Evolutionary conservation across 495 filamentous ascomycete species (phyloP).

Genomic region (Penicillium canescens): DNA sequence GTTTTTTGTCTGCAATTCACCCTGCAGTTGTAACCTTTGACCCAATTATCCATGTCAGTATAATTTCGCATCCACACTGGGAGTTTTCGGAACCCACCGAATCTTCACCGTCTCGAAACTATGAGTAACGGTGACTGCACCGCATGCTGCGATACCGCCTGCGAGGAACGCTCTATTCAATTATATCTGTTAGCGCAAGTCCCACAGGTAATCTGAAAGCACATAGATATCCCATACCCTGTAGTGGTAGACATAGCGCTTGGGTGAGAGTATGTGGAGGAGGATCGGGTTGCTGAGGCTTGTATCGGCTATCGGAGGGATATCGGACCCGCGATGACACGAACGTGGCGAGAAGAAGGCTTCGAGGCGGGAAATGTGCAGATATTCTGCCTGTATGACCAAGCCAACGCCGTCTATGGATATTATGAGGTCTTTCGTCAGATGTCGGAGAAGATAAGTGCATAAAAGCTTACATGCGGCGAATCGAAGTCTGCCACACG

Average conservation of each 20-base stretch:
- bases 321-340: slow-evolving; percentile 17
- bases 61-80: neutral
- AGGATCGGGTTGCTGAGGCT: slow-evolving; percentile 5
- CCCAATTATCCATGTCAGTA: neutral
- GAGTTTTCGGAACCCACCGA: slow-evolving; percentile 53
- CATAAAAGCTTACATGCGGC: slow-evolving; percentile 30
- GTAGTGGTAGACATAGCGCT: slow-evolving; percentile 52
- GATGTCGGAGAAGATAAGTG: neutral
- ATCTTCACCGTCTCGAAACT: slow-evolving; percentile 99
- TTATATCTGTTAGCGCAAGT: slow-evolving; percentile 12
- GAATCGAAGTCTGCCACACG: slow-evolving; percentile 4
- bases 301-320: slow-evolving; percentile 16
- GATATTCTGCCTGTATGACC: neutral
- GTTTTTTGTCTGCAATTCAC: slow-evolving; percentile 85
- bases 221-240: slow-evolving; percentile 37
- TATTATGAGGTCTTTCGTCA: neutral
- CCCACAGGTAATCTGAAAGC: neutral
- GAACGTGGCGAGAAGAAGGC: neutral
- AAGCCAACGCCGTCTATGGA: neutral
- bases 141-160: slow-evolving; percentile 93
- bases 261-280: neutral
- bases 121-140: slow-evolving; percentile 96
- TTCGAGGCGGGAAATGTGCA: neutral
- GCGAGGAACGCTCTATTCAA: slow-evolving; percentile 73
- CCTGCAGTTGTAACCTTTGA: slow-evolving; percentile 86